Evolutionary conservation across 169 alveolate genomes (phyloP).

Genomic region (Plasmodium chabaudi): DNA sequence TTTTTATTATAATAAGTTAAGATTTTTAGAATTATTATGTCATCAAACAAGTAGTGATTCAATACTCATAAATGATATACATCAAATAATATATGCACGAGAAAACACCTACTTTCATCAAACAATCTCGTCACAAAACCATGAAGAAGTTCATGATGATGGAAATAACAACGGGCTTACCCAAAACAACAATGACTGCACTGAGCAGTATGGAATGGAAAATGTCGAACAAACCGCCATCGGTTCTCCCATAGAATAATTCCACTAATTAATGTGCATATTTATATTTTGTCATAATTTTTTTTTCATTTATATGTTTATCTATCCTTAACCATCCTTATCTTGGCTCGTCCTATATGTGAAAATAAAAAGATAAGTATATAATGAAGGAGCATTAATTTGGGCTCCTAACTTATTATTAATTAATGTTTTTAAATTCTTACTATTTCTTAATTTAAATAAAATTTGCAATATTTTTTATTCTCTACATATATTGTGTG

Average conservation of each 20-base stretch:
- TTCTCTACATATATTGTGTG: too few relatives aligned
- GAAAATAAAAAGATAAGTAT: too few relatives aligned
- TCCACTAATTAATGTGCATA: too few relatives aligned
- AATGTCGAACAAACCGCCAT: background rate
- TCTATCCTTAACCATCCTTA: too few relatives aligned
- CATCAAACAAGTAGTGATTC: constrained; percentile 83
- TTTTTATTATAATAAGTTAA: constrained; percentile 92
- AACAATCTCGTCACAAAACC: constrained; percentile 17
- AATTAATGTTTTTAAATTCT: too few relatives aligned
- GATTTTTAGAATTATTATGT: constrained; percentile 92
- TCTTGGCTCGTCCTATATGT: too few relatives aligned
- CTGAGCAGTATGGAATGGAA: background rate
- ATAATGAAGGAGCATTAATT: too few relatives aligned
- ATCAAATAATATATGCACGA: constrained; percentile 71
- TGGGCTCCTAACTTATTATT: too few relatives aligned
- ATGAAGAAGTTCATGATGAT: background rate
- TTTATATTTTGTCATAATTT: too few relatives aligned
- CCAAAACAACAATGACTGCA: background rate
- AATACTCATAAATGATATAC: constrained; percentile 43
- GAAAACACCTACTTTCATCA: constrained; percentile 68
- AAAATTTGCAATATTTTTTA: too few relatives aligned
- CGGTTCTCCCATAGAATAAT: background rate
- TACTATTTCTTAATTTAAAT: too few relatives aligned
- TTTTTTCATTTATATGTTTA: too few relatives aligned
- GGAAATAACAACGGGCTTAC: background rate